phyloP scores from a whole-genome alignment of 2,329 filamentous ascomycete genomes.

The Nemania sp. region DNA sequence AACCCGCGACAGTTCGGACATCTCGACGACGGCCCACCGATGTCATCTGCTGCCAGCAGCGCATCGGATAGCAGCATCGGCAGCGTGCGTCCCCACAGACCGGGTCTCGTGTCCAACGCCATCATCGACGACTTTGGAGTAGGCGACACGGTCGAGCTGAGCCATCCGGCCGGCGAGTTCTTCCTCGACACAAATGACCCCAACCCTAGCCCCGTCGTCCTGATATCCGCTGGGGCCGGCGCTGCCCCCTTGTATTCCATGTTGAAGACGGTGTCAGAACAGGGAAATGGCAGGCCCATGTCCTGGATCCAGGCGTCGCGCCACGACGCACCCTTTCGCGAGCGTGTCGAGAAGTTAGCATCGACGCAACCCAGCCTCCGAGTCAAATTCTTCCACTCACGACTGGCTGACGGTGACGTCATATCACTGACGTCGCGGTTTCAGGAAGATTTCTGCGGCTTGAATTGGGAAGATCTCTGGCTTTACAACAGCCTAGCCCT shows the following conservation, averaged over 20 bases:
- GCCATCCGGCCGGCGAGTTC: conserved; percentile 69
- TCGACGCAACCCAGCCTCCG: conserved; percentile 43
- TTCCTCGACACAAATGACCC: conserved; percentile 53
- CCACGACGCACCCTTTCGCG: conserved; percentile 56
- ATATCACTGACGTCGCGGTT: conserved; percentile 52
- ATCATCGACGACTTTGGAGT: conserved; percentile 65
- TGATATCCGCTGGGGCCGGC: conserved; percentile 66
- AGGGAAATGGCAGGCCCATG: conserved; percentile 52
- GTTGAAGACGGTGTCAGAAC: conserved; percentile 56
- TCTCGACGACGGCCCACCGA: conserved; percentile 30
- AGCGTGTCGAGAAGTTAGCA: conserved; percentile 53
- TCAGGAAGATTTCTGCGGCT: conserved; percentile 52
- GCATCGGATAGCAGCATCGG: conserved; percentile 41
- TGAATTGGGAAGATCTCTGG: conserved; percentile 51
- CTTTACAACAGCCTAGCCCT: conserved; percentile 52
- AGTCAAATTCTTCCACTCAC: conserved; percentile 56
- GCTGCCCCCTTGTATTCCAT: conserved; percentile 65
- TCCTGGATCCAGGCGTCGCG: conserved; percentile 65
- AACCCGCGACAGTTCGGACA: conserved; percentile 10
- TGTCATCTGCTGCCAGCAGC: conserved; percentile 41
- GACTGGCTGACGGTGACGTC: conserved; percentile 51
- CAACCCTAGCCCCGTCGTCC: conserved; percentile 55
- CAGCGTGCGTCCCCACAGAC: conserved; percentile 39
- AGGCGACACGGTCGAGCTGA: conserved; percentile 67
- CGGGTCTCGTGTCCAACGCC: conserved; percentile 71